Evolutionary conservation across 2,329 filamentous ascomycete genomes (phyloP).

Genomic region (Aspergillus versicolor): DNA sequence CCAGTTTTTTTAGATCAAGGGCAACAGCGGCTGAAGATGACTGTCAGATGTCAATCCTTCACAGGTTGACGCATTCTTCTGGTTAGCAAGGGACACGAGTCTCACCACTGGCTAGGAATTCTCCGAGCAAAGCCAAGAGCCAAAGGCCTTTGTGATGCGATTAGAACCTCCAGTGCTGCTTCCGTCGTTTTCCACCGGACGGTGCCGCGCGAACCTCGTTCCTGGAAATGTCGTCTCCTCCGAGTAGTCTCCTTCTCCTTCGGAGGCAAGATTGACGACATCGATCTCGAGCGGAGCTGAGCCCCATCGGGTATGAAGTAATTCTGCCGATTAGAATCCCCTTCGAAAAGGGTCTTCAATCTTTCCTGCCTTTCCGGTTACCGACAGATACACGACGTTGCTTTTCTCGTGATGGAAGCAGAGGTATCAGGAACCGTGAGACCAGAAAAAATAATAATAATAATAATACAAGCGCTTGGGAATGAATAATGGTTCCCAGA

Average conservation of each 20-base stretch:
- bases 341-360: too few relatives aligned
- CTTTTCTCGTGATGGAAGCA: too few relatives aligned
- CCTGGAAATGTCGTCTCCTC: background rate
- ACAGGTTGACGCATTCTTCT: background rate
- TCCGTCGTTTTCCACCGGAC: background rate
- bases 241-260: background rate
- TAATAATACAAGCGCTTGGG: too few relatives aligned
- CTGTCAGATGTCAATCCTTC: background rate
- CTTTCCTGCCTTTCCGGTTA: too few relatives aligned
- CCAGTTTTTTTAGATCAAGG: background rate
- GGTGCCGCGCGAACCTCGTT: background rate
- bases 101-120: slow-evolving; percentile 11
- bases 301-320: too few relatives aligned
- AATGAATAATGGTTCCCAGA: too few relatives aligned
- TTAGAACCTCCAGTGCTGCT: background rate
- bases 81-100: background rate
- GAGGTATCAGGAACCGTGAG: too few relatives aligned
- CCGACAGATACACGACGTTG: too few relatives aligned
- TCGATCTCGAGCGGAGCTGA: too few relatives aligned
- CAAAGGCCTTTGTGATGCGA: background rate
- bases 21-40: background rate
- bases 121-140: slow-evolving; percentile 7
- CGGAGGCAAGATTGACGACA: too few relatives aligned
- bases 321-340: too few relatives aligned
- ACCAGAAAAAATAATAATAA: too few relatives aligned